Evolutionary conservation across 768 basidiomycete genomes (phyloP).

Genomic region (Lentinula edodes): DNA sequence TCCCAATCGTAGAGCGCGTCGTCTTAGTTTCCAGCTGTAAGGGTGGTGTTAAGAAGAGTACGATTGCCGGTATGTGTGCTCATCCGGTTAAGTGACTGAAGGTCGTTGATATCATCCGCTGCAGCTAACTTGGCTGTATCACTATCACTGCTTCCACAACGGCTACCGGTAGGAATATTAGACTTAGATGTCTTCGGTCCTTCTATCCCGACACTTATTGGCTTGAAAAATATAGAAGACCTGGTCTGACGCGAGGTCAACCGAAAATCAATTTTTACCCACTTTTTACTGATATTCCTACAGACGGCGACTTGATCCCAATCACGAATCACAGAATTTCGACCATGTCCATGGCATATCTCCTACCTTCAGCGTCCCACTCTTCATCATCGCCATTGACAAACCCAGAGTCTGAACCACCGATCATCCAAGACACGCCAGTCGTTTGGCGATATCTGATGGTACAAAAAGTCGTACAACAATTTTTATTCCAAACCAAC

Average conservation of each 20-base stretch:
- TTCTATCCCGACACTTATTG: conserved; percentile 90
- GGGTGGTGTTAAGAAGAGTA: conserved; percentile 95
- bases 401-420: conserved; percentile 24
- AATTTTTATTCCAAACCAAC: conserved; percentile 93
- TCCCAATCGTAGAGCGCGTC: conserved; percentile 74
- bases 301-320: conserved; percentile 77
- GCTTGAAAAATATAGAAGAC: conserved; percentile 76
- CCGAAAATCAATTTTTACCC: not conserved
- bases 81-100: not conserved
- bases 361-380: no score
- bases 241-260: conserved; percentile 66
- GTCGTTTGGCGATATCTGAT: conserved; percentile 96
- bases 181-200: conserved; percentile 97
- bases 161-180: conserved; percentile 74
- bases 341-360: conserved; percentile 97
- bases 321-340: conserved; percentile 84
- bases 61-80: conserved; percentile 65
- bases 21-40: conserved; percentile 89
- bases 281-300: not conserved
- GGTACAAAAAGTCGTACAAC: conserved; percentile 98
- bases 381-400: not conserved
- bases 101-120: conserved; percentile 5
- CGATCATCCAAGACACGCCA: conserved; percentile 62
- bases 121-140: conserved; percentile 82
- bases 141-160: conserved; percentile 32